Base-by-base conservation (phyloP, 192 early-diverging fungal genomes). In the Umbelopsis sp. region DNA sequence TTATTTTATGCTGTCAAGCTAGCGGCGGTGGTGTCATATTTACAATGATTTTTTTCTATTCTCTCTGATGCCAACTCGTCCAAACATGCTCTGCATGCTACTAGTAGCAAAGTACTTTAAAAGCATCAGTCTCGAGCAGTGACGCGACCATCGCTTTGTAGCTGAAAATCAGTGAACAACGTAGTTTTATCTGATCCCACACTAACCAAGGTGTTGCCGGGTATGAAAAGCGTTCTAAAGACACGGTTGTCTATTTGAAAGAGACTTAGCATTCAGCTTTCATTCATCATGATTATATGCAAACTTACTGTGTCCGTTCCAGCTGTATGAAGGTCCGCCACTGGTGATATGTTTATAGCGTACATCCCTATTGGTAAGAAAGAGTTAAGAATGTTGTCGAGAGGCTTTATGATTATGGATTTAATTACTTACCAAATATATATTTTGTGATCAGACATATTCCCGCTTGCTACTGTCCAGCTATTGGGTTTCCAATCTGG, bases 281-380 rank as follows among this genome's bases (percentile, higher is more conserved):
- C 22, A 1, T 35, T 33, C 0, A 35, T 11, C 25, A 11, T 25
- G n/a, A 15, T 18, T 13, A 13, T 13, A 61, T 41, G 37, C 10
- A 41, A 41, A 41, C 55, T 61, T 35, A 61, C 55, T 37, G 55
- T 61, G 55, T 35, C 55, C 55, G 16, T 61, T 30, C 55, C 55
- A 61, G 7, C 55, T 61, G 4, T 61, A 61, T 27, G 27, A 61
- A 16, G 55, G 55, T 6, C 55, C 55, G 11, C 55, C 55, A n/a
- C 13, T 61, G 16, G 55, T n/a, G 18, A 61, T n/a, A 15, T 37
- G 27, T 61, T 35, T 61, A 33, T 61, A 61, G 9, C 55, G 55
- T 16, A 61, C 7, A 25, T 61, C 55, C 55, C 55, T 61, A 6
- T 10, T 6, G 37, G 6, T 41, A 6, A 61, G 1, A 23, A 6